phyloP scores from a whole-genome alignment of 306 rosid species.

The Acacia confusa region DNA sequence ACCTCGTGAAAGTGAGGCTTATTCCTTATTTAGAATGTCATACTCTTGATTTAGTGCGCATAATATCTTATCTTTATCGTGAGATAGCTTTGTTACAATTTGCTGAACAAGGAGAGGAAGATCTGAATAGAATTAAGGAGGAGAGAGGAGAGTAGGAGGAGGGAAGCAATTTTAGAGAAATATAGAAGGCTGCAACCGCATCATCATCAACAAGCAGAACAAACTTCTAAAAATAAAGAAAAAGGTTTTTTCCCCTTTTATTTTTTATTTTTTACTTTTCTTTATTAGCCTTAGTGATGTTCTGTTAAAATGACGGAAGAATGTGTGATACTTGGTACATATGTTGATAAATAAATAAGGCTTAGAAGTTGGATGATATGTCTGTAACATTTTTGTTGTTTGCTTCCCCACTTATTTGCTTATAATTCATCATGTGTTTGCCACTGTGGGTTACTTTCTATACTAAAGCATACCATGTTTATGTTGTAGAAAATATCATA shows the following conservation, averaged over 20 bases:
- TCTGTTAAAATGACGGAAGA: background rate
- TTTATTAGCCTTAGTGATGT: too few species aligned
- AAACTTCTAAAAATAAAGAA: constrained; percentile 38
- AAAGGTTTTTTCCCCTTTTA: constrained; percentile 19
- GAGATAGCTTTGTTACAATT: constrained; percentile 50
- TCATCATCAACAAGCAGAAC: constrained; percentile 45
- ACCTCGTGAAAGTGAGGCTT: too few species aligned
- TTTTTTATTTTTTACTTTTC: background rate
- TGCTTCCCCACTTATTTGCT: background rate
- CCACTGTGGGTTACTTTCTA: background rate
- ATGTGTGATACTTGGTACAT: background rate
- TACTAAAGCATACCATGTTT: constrained; percentile 4
- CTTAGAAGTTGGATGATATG: background rate
- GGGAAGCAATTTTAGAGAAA: constrained; percentile 90
- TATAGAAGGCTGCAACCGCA: constrained; percentile 55
- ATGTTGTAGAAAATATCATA: background rate
- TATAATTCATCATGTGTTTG: background rate
- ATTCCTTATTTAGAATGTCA: too few species aligned
- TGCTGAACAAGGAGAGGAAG: constrained; percentile 91
- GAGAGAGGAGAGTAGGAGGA: constrained; percentile 89
- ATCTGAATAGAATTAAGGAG: constrained; percentile 88
- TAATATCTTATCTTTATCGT: too few species aligned
- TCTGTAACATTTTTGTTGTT: constrained; percentile 10
- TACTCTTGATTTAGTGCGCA: too few species aligned
- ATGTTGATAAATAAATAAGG: background rate